phyloP scores from a whole-genome alignment of 2,329 filamentous ascomycete genomes.

The Ampelomyces quisqualis region DNA sequence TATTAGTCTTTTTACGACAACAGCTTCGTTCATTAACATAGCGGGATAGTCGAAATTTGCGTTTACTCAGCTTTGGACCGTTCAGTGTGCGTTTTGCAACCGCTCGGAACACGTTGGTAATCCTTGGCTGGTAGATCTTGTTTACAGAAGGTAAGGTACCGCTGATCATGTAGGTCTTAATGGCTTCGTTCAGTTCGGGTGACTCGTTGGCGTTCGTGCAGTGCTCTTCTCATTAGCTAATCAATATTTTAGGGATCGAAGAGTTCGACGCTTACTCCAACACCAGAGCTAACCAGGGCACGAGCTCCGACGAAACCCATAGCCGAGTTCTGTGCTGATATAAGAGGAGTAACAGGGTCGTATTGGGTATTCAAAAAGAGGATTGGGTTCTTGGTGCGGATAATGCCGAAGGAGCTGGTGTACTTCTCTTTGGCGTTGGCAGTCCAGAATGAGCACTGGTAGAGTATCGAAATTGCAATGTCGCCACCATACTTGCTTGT shows the following conservation, averaged over 20 bases:
- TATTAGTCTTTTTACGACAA: not conserved
- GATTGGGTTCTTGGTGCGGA: conserved; percentile 10
- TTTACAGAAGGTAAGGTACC: not conserved
- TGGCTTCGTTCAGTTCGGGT: not conserved
- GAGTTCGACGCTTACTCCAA: conserved; percentile 1
- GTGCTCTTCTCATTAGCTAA: not conserved
- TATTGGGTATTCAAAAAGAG: conserved; percentile 8
- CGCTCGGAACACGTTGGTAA: conserved; percentile 1
- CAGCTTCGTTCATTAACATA: not conserved
- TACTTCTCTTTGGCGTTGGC: conserved; percentile 10
- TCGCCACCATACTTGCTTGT: conserved; percentile 7
- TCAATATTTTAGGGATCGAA: not conserved
- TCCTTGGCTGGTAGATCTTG: not conserved
- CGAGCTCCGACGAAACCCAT: conserved; percentile 1
- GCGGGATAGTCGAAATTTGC: not conserved
- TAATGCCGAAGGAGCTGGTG: conserved; percentile 6
- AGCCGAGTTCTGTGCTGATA: conserved; percentile 4
- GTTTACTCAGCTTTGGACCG: not conserved
- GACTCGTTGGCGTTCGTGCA: conserved; percentile 2
- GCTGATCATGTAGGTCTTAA: conserved; percentile 1
- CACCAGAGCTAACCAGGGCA: conserved; percentile 2
- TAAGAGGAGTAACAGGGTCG: conserved; percentile 5
- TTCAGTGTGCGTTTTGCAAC: not conserved
- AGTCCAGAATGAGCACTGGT: conserved; percentile 8
- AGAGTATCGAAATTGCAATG: not conserved